Base-by-base conservation (phyloP, 805 yeast genomes). In the Candida incommunis region DNA sequence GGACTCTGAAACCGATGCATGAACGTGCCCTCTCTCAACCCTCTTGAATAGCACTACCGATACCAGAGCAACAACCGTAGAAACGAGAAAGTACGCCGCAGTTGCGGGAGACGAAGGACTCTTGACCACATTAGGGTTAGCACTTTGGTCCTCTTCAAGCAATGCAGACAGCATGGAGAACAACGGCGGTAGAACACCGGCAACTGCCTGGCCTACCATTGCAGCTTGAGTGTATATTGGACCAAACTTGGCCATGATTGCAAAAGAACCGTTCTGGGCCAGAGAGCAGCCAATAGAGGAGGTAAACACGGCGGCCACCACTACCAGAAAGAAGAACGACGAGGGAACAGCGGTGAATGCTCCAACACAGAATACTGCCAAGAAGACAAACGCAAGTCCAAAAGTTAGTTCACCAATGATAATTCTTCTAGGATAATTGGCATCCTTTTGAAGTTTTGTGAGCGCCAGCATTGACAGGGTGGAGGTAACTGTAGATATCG, bases 141-240 rank as follows among this genome's bases (percentile, higher is more conserved):
- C 27, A 15, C 50, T 35, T 7, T 21, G 37, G 21, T 40, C 42
- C 2, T 35, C 46, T 3, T 41, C 44, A 4, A 45, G 23, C 5
- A 46, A 54, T 22, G 75, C 76, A 9, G 82, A 74, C 9, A 72
- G 48, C 48, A 78, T 79, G 52, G 76, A 72, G 13, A 82, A 78
- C 18, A 82, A 58, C 0, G 95, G 78, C 2, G 98, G 97, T 27
- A 90, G 65, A 0, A 92, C 95, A 2, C 98, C 98, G 0, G 96
- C 86, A 16, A 90, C 66, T 0, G 95, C 95, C 61, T 90, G 95
- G 1, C 98, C 98, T 2, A 88, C 88, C 82, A 92, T 84, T 1
- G 82, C 82, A 0, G 83, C 94, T 56, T 92, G 95, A 9, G 94
- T 88, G 58, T 75, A 83, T 13, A 77, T 71, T 1, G 85, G 71